phyloP scores from a whole-genome alignment of 2,329 filamentous ascomycete genomes.

The Epichloe scottii region DNA sequence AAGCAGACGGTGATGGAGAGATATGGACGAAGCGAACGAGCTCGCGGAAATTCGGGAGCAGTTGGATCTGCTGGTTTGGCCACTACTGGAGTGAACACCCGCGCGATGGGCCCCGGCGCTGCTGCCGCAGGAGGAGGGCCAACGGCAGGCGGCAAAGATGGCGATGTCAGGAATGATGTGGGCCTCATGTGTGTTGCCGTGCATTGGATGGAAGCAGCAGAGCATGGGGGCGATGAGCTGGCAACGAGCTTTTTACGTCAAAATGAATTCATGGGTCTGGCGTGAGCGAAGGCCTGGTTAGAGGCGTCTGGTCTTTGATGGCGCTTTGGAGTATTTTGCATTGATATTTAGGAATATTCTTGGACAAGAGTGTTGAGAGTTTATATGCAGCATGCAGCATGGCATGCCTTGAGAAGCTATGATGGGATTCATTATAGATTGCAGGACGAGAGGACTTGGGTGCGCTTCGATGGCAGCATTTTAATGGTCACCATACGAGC shows the following conservation, averaged over 20 bases:
- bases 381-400: too few relatives aligned
- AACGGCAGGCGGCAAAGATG: constrained; percentile 22
- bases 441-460: too few relatives aligned
- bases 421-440: too few relatives aligned
- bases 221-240: constrained; percentile 72
- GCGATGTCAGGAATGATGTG: constrained; percentile 58
- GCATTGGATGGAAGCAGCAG: constrained; percentile 93
- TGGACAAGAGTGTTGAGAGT: too few relatives aligned
- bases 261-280: constrained; percentile 30
- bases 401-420: too few relatives aligned
- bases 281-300: constrained; percentile 9
- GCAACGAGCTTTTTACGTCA: constrained; percentile 74
- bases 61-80: constrained; percentile 13
- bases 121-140: constrained; percentile 11
- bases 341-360: too few relatives aligned
- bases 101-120: constrained; percentile 12
- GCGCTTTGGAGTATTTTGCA: neutral
- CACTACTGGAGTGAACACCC: constrained; percentile 11
- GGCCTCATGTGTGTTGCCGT: constrained; percentile 86
- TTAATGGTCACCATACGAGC: too few relatives aligned
- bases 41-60: constrained; percentile 12
- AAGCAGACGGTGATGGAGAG: constrained; percentile 74
- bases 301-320: neutral
- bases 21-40: constrained; percentile 32
- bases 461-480: too few relatives aligned